Percentiles rank a stretch among this genome's conserved stretches.
phyloP scores from a whole-genome alignment of 2,329 filamentous ascomycete species.

The Ceratocystis cacaofunesta region DNA sequence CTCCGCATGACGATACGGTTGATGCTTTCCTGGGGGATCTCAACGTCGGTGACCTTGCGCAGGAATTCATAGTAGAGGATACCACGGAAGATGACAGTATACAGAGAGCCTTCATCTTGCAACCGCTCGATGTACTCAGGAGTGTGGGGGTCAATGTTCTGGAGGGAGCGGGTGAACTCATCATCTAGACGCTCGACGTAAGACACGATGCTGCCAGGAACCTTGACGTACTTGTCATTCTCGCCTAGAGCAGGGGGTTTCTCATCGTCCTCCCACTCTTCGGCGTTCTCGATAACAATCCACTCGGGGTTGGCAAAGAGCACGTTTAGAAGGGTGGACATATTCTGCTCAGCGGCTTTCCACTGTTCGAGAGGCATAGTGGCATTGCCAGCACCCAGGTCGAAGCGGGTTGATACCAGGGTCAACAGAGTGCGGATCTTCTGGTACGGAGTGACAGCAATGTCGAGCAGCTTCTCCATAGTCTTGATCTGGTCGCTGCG shows the following conservation, averaged over 20 bases:
- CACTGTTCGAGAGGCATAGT: constrained; percentile 94
- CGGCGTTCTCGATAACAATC: constrained; percentile 76
- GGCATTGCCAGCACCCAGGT: constrained; percentile 59
- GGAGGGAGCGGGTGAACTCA: constrained; percentile 90
- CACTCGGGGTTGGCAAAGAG: constrained; percentile 68
- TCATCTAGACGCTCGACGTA: constrained; percentile 92
- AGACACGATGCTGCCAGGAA: constrained; percentile 87
- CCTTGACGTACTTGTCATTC: constrained; percentile 70
- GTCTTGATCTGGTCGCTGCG: constrained; percentile 85
- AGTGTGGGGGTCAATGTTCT: constrained; percentile 95
- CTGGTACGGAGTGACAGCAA: constrained; percentile 83
- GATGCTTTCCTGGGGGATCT: constrained; percentile 68
- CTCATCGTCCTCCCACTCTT: constrained; percentile 99
- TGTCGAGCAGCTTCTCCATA: constrained; percentile 91
- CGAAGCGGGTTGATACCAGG: constrained; percentile 85
- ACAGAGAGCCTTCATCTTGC: constrained; percentile 76
- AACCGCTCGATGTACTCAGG: constrained; percentile 96
- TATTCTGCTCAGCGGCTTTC: constrained; percentile 85
- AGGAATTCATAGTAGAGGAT: constrained; percentile 79
- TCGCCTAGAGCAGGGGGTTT: constrained; percentile 63
- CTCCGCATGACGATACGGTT: constrained; percentile 90
- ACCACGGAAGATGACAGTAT: constrained; percentile 80
- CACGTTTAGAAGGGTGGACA: constrained; percentile 59
- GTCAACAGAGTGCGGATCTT: constrained; percentile 82
- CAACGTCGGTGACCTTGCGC: constrained; percentile 52